These are phyloP conservation scores for Boletus edulis DNA, from an alignment of 768 basidiomycete genomes.

Conservation along the genomic window DNA sequence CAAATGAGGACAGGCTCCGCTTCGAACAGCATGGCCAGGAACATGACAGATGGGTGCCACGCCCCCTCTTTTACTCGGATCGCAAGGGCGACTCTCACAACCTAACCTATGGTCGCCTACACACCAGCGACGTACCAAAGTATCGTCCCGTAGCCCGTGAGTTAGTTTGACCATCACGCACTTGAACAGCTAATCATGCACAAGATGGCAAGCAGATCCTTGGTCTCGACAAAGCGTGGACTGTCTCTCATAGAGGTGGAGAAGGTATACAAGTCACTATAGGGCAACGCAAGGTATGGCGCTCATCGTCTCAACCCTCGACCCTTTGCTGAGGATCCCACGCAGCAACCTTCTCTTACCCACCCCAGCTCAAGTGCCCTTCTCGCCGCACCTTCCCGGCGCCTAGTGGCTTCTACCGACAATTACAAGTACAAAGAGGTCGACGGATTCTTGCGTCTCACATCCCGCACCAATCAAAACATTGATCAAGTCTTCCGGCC, in stretches of 20 bases:
- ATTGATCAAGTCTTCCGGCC: constrained; percentile 50
- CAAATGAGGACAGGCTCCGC: constrained; percentile 33
- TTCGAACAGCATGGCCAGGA: constrained; percentile 18
- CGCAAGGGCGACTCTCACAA: constrained; percentile 65
- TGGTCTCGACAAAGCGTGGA: constrained; percentile 54
- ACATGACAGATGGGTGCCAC: constrained; percentile 26
- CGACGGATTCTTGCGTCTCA: constrained; percentile 65
- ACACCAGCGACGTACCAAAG: constrained; percentile 63
- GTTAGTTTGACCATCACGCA: constrained; percentile 18
- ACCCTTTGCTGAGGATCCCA: constrained; percentile 2
- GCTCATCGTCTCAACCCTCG: not conserved
- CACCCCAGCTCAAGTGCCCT: constrained; percentile 56
- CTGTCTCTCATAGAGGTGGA: constrained; percentile 51
- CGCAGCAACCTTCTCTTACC: constrained; percentile 49
- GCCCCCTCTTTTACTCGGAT: constrained; percentile 57
- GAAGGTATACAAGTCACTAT: constrained; percentile 60
- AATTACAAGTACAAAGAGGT: constrained; percentile 54
- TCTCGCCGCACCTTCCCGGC: constrained; percentile 48
- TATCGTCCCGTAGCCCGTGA: constrained; percentile 60
- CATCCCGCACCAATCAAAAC: constrained; percentile 37
- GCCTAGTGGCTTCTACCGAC: constrained; percentile 39
- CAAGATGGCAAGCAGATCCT: constrained; percentile 52
- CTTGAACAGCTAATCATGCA: constrained; percentile 48
- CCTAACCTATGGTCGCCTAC: constrained; percentile 62
- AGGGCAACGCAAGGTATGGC: constrained; percentile 42